Percentiles rank a stretch among this genome's conserved stretches.
Evolutionary conservation across 1,139 yeast species (phyloP).

Genomic region (Pichia sp.): DNA sequence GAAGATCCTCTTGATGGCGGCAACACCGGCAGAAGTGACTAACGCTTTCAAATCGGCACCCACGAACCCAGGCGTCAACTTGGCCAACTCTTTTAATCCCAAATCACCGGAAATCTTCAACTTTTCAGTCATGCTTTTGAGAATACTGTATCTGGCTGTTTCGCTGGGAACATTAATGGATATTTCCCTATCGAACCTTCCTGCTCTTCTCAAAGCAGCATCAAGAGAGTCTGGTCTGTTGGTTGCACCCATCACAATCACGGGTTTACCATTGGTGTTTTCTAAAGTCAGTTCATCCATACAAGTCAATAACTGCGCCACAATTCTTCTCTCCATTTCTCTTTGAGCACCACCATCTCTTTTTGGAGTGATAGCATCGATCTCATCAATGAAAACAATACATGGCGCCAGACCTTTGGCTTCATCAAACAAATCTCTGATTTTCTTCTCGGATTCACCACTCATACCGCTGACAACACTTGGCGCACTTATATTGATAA

Average conservation of each 20-base stretch:
- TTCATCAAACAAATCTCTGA: conserved; percentile 88
- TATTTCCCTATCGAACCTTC: conserved; percentile 94
- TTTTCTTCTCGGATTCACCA: conserved; percentile 95
- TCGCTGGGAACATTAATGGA: conserved; percentile 83
- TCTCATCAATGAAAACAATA: conserved; percentile 85
- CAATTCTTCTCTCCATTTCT: conserved; percentile 97
- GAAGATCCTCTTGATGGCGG: conserved; percentile 89
- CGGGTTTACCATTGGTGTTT: conserved; percentile 88
- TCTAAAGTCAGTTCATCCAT: conserved; percentile 89
- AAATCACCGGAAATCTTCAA: conserved; percentile 65
- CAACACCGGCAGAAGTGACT: conserved; percentile 91
- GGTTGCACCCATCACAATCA: conserved; percentile 96
- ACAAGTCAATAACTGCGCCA: conserved; percentile 87
- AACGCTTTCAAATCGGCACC: conserved; percentile 96
- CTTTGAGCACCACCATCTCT: conserved; percentile 97
- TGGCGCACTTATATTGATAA: conserved; percentile 87
- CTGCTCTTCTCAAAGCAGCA: conserved; percentile 95
- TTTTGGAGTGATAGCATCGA: conserved; percentile 97
- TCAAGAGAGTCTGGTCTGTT: conserved; percentile 97
- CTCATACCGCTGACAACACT: conserved; percentile 99
- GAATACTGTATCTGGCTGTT: conserved; percentile 65
- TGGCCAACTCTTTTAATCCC: conserved; percentile 69
- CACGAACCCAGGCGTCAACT: conserved; percentile 94
- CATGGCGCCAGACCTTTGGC: conserved; percentile 90
- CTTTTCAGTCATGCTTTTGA: conserved; percentile 61